Percentiles rank a stretch among this genome's conserved stretches.
Conservation (phyloP, 2,329 filamentous ascomycete species). For the Diaporthe aspalathi region DNA sequence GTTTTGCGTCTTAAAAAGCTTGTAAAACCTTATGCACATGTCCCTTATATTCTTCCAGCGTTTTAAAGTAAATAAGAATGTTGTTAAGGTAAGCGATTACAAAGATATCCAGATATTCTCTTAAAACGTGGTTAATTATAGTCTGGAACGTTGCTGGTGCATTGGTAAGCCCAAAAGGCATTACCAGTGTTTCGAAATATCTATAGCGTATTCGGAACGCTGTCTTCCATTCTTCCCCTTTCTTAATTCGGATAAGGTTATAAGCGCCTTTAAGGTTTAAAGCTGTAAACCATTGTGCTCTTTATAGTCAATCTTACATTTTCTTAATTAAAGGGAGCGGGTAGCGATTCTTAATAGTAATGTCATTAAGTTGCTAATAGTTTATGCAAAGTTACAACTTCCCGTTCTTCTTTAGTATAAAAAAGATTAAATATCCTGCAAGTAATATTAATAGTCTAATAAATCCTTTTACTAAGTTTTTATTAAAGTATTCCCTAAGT, state of each 20-base stretch:
- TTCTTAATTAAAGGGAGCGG: not conserved
- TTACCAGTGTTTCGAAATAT: not conserved
- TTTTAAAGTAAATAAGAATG: not conserved
- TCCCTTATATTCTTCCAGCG: accelerated
- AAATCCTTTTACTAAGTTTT: not conserved
- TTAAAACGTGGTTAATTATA: not conserved
- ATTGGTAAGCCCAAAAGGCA: not conserved
- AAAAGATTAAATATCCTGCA: too few species aligned
- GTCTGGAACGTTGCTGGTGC: too few species aligned
- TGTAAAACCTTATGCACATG: not conserved
- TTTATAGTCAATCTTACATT: not conserved
- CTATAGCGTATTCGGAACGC: not conserved
- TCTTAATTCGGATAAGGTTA: not conserved
- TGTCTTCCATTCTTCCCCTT: constrained; percentile 8
- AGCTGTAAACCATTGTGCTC: constrained; percentile 8
- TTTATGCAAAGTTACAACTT: constrained; percentile 10
- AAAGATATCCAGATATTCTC: not conserved
- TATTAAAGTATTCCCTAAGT: not conserved
- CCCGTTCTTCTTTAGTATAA: too few species aligned
- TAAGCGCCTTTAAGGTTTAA: not conserved
- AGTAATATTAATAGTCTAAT: too few species aligned
- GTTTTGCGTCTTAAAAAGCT: not conserved
- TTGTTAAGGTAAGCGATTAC: not conserved
- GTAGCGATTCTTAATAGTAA: constrained; percentile 21
- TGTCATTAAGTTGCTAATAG: constrained; percentile 12